A percentile compares a stretch with the other conserved stretches of the same genome.
These are phyloP conservation scores for Lactuca saligna DNA, from an alignment of 129 eudicot genomes.

Conservation along the genomic window DNA sequence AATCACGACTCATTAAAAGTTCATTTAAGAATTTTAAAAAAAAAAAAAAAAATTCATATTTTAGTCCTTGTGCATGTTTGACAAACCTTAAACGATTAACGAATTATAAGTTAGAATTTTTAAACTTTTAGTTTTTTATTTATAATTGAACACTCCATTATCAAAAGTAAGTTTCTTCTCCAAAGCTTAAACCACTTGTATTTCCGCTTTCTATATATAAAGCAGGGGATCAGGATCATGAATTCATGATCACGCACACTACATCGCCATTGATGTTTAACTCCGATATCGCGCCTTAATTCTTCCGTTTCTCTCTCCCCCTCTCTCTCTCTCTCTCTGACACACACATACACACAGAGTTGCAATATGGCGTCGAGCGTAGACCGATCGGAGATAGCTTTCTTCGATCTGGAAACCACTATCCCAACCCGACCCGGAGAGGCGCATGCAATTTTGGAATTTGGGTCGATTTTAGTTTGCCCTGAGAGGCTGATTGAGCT, in stretches of 20 bases:
- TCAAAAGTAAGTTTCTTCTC: background rate
- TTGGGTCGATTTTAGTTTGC: slow-evolving; percentile 85
- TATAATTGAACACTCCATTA: no score
- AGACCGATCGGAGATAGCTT: slow-evolving; percentile 63
- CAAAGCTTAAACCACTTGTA: background rate
- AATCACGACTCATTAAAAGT: no score
- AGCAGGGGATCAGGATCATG: background rate
- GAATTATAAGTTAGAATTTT: no score
- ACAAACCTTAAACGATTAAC: no score
- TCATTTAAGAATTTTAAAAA: no score
- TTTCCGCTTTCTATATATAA: background rate
- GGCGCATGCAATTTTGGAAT: slow-evolving; percentile 60
- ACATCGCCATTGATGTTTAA: no score
- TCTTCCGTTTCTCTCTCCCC: background rate
- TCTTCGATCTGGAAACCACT: slow-evolving; percentile 92
- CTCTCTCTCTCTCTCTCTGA: background rate
- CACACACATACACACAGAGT: background rate
- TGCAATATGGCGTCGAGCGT: slow-evolving; percentile 30
- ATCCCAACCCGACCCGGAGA: slow-evolving; percentile 59
- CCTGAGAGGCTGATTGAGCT: slow-evolving; percentile 81
- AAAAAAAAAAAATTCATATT: no score
- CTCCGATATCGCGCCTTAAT: background rate
- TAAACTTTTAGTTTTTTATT: no score
- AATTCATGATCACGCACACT: no score
- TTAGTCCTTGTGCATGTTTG: no score